These are phyloP conservation scores for Colletotrichum theobromicola DNA, from an alignment of 2,329 filamentous ascomycete genomes.

Conservation along the genomic window DNA sequence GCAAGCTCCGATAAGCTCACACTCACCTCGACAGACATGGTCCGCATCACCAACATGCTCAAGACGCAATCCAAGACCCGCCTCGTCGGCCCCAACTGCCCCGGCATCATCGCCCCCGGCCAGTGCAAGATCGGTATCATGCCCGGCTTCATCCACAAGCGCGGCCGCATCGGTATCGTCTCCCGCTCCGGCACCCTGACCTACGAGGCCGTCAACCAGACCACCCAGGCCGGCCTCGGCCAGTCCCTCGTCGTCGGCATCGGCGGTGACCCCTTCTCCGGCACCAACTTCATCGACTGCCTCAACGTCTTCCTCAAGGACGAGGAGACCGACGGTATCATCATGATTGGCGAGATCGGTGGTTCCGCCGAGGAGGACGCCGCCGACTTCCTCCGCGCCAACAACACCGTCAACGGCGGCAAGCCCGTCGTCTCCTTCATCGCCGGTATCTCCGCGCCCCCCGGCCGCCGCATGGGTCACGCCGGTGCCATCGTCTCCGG, in stretches of 20 bases:
- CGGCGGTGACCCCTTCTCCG: slow-evolving; percentile 97
- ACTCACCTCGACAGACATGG: slow-evolving; percentile 75
- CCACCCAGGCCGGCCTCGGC: slow-evolving; percentile 93
- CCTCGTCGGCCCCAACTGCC: slow-evolving; percentile 97
- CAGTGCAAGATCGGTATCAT: slow-evolving; percentile 99
- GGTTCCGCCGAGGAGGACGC: slow-evolving; percentile 97
- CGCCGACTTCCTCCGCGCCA: slow-evolving; percentile 89
- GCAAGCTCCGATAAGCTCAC: not conserved
- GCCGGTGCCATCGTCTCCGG: slow-evolving; percentile 97
- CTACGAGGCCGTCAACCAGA: slow-evolving; percentile 99
- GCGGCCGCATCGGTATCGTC: slow-evolving; percentile 97
- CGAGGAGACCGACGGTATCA: slow-evolving; percentile 96
- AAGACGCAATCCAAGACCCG: slow-evolving; percentile 98
- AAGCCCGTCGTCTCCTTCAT: slow-evolving; percentile 99
- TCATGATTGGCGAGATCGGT: slow-evolving; percentile 99
- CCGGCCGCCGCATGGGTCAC: slow-evolving; percentile 97
- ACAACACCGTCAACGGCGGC: slow-evolving; percentile 83
- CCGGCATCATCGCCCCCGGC: slow-evolving; percentile 91
- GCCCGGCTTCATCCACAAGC: slow-evolving; percentile 99
- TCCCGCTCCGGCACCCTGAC: slow-evolving; percentile 97
- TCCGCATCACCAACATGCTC: slow-evolving; percentile 96
- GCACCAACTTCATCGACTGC: slow-evolving; percentile 99
- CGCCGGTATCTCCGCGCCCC: slow-evolving; percentile 95
- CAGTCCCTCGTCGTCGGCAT: slow-evolving; percentile 99
- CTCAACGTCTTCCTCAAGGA: slow-evolving; percentile 96